Base-by-base conservation (phyloP, 306 rosid genomes). In the Cucumis cinereus region DNA sequence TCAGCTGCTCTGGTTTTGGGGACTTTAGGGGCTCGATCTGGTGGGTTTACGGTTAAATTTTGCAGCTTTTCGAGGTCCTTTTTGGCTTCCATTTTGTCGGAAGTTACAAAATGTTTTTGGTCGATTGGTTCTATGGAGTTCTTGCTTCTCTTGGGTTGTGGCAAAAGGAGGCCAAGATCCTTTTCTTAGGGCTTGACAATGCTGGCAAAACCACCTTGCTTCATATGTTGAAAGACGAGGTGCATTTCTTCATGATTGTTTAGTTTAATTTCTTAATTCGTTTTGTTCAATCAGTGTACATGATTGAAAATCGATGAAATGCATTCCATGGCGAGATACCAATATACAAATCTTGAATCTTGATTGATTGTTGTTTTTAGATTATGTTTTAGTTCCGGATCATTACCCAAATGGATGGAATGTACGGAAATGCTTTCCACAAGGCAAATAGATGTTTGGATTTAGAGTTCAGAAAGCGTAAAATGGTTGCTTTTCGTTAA, bases 101-200 rank as follows among this genome's bases (percentile, higher is more conserved):
- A 50, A 30, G 38, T 58, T 43, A 57, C 57, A 76, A 70, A 2
- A 92, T 92, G 97, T 90, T 92, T 82, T 78, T 92, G 82, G 22
- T 86, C 0, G 96, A 92, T 87, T 92, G 97, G 97, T 88, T 92
- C 75, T 90, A 92, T 71, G 97, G 96, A 30, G 77, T 92, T 85
- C 87, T 92, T 64, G 92, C 97, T 4, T 92, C 97, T 28, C 92
- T 90, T n/a, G 97, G 97, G 0, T 70, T 92, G 40, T 92, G 97
- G 96, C 96, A 92, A 79, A 92, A 92, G 79, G 97, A 92, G 85
- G 97, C 97, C 40, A 92, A 92, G 90, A 92, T 92, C 92, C 85
- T 92, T 67, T 92, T 92, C 84, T 77, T 90, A 77, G 97, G 97
- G 15, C 97, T 92, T 33, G 96, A 92, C 72, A 92, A 92, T 81